Percentiles rank a stretch among this genome's conserved stretches.
These are phyloP conservation scores for Uronychia binucleata DNA, from an alignment of 73 alveolate species.

Conservation along the genomic window DNA sequence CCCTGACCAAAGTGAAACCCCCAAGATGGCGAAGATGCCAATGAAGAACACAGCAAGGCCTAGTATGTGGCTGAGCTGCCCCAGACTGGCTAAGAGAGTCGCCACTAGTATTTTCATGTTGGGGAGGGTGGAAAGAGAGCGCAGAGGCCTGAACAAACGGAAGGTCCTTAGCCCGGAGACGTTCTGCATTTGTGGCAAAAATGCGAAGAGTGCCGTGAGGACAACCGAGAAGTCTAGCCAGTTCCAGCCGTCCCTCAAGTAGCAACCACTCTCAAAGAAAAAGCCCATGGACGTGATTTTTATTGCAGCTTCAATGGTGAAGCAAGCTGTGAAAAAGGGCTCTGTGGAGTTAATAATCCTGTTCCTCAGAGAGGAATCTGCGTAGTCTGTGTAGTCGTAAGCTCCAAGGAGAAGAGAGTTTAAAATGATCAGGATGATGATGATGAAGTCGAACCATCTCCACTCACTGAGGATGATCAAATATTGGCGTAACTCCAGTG, in stretches of 20 bases:
- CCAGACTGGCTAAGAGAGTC: not conserved
- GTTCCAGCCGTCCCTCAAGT: slow-evolving; percentile 22
- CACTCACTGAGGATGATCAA: not conserved
- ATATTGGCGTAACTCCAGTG: not conserved
- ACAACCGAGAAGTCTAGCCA: slow-evolving; percentile 19
- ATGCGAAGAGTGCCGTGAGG: not conserved
- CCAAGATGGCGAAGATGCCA: slow-evolving; percentile 3
- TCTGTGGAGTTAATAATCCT: slow-evolving; percentile 6
- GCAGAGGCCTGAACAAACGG: slow-evolving; percentile 24
- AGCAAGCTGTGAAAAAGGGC: slow-evolving; percentile 29
- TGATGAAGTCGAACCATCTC: slow-evolving; percentile 23
- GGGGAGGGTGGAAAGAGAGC: not conserved
- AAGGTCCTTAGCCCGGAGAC: slow-evolving; percentile 33
- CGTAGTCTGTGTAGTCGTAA: slow-evolving; percentile 34
- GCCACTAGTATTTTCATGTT: not conserved
- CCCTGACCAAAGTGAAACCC: slow-evolving; percentile 11
- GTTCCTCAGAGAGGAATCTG: not conserved
- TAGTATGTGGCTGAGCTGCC: not conserved
- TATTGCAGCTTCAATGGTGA: slow-evolving; percentile 5
- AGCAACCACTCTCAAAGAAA: not conserved
- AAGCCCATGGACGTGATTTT: slow-evolving; percentile 10
- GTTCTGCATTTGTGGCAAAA: slow-evolving; percentile 15
- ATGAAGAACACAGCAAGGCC: slow-evolving; percentile 17
- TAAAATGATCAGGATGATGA: slow-evolving; percentile 9
- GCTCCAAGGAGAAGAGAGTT: slow-evolving; percentile 18